Base-by-base conservation (phyloP, 306 rosid species). In the Vicia villosa region DNA sequence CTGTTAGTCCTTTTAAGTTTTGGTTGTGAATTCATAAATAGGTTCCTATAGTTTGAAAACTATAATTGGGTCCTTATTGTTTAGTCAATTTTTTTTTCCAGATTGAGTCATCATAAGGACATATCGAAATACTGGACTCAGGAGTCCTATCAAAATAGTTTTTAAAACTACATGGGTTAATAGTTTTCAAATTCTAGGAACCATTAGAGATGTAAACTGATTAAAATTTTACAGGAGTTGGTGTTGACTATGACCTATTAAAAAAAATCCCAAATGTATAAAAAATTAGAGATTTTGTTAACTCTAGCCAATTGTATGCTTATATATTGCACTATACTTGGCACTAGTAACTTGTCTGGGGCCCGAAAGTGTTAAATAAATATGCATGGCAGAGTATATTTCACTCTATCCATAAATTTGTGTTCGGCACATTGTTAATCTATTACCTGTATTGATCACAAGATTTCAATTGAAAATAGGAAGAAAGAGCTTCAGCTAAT, bases 401-500 rank as follows among this genome's bases (percentile, higher is more conserved):
- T 68, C 37, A 40, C 28, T 43, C 17, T 68, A 40, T 17, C 56
- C 17, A 79, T 68, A 74, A 26, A 51, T 77, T 40, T 70, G 14
- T 52, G 9, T 19, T 70, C 2, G 28, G 30, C 15, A 63, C 68
- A 24, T 70, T 65, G 43, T 70, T 32, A 69, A 72, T 70, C 61
- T 54, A 56, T 59, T 65, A 34, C 58, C 77, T 47, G 70, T 46
- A 37, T 68, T 70, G 46, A 60, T 82, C 49, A 77, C 66, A 49
- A 12, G 65, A 60, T 66, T 72, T 37, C 47, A 57, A 72, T 74
- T 81, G 75, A 50, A 80, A 82, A 76, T 69, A 94, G 99, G 99
- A 87, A 56, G 99, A 89, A 69, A 89, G 92, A 79, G 80, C 85
- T 64, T 76, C 96, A 61, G 92, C 97, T 67, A 66, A 84, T 79